Base-by-base conservation (phyloP, 2,329 filamentous ascomycete species). In the Beauveria sp. region DNA sequence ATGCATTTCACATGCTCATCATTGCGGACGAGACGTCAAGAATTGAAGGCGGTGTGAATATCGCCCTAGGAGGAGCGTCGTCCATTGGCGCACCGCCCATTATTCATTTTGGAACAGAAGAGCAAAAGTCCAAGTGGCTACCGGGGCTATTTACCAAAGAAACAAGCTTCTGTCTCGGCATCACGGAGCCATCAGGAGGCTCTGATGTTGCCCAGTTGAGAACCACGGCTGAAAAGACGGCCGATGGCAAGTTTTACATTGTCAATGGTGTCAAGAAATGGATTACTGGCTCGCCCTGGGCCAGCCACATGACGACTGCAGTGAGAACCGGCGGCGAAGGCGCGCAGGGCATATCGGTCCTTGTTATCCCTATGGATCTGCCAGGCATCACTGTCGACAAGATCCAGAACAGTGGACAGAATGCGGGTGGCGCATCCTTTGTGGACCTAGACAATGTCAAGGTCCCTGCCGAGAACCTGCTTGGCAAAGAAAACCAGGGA, bases 251-350 rank as follows among this genome's bases (percentile, higher is more conserved):
- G 40, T 70, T 75, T 54, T 89, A 87, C 66, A 67, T 86, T 42
- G 83, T 88, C n/a, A 87, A 86, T 61, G 86, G 86, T 0, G 79
- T 80, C 56, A 88, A 89, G 76, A 87, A 87, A 69, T 87, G 85
- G 84, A 88, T 89, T 65, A 87, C 86, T 1, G 84, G 84, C 52
- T 81, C 77, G 16, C 79, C 83, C 1, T 85, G 79, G 77, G 82
- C 85, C 14, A 79, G 84, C 54, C 84, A 85, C 68, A 81, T 82
- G 70, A 86, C 85, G 0, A 83, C 85, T 14, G 86, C 85, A 2
- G 84, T 86, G 5, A 77, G 84, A 7, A 87, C 84, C 1, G 82
- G 83, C 5, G 80, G 77, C 0, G 70, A 78, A 0, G 84, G 84
- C 12, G 76, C 76, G 58, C 66, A 67, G 2, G 84, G 84, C 4